Base-by-base conservation (phyloP, 176 grass and related monocot species). In the Poa pratensis region DNA sequence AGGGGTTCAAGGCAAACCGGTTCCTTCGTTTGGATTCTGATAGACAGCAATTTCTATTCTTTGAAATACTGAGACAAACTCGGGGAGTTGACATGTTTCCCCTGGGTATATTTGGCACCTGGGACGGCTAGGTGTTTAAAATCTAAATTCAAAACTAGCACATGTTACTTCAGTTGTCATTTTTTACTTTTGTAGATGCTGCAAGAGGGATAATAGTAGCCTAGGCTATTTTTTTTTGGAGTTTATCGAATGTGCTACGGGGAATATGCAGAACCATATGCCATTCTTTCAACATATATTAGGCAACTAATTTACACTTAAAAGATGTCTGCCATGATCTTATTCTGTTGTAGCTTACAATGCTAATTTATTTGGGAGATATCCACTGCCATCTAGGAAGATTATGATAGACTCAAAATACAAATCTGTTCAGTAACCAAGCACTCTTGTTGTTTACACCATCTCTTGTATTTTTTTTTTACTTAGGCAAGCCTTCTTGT, bases 401-500 rank as follows among this genome's bases (percentile, higher is more conserved):
- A 48, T 69, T 40, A 75, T 3, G 43, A 80, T 7, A 14, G 53
- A 53, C 50, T 42, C 35, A 54, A 74, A 61, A 32, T 55, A 68
- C 8, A 42, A 19, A 3, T 48, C 51, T 58, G 49, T 82, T 76
- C 60, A 28, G 49, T 53, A 62, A 64, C 7, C 23, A 46, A 40
- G 6, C 34, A 34, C 76, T 73, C 58, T 67, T 75, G 19, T 88
- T 88, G 64, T 83, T 83, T 61, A 78, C 80, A 78, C 27, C 62
- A 49, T 23, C 51, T 49, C 30, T 70, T 70, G 27, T 68, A 37
- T 22, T 24, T 45, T 3, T 27, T 23, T 27, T 23, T 57, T 62
- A 60, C n/a, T 17, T 46, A 45, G 23, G 20, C 34, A 43, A 81
- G 19, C 20, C 28, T 83, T 65, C 69, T 81, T 70, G 23, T 70